Conservation (phyloP, 164 flowering plant species). For the Paratinospora sagittata region DNA sequence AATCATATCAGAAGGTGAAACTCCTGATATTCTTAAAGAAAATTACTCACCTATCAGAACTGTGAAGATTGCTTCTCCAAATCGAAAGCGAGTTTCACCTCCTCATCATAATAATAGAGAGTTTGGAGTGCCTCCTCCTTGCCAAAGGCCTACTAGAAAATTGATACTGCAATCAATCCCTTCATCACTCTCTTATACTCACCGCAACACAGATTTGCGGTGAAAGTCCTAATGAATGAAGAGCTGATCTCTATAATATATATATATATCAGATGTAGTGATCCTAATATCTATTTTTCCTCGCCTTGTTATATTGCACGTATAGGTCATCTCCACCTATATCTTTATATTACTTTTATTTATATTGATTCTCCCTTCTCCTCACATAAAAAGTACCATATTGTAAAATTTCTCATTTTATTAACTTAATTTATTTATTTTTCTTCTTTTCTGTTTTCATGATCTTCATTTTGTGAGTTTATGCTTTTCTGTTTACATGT, state of each 20-base stretch:
- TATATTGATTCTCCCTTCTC: background rate
- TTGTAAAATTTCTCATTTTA: background rate
- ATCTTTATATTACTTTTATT: background rate
- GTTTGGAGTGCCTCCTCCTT: constrained; percentile 36
- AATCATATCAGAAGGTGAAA: constrained; percentile 45
- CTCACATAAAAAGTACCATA: background rate
- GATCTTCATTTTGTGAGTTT: background rate
- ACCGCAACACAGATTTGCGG: constrained; percentile 12
- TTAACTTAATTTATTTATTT: background rate
- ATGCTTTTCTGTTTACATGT: background rate
- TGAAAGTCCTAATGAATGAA: constrained; percentile 13
- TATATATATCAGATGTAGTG: background rate
- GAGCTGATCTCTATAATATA: background rate
- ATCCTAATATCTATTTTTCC: background rate
- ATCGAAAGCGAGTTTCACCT: constrained; percentile 89
- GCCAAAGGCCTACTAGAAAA: constrained; percentile 55
- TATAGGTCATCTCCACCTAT: background rate
- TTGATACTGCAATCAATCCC: constrained; percentile 80
- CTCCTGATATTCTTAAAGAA: constrained; percentile 55
- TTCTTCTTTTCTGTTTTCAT: background rate
- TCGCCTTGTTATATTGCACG: background rate
- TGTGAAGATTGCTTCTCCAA: constrained; percentile 68
- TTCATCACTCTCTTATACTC: constrained; percentile 71
- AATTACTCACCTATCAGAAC: constrained; percentile 42
- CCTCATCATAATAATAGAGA: constrained; percentile 53